Conservation (phyloP, 164 flowering plant genomes). For the Aristolochia californica region DNA sequence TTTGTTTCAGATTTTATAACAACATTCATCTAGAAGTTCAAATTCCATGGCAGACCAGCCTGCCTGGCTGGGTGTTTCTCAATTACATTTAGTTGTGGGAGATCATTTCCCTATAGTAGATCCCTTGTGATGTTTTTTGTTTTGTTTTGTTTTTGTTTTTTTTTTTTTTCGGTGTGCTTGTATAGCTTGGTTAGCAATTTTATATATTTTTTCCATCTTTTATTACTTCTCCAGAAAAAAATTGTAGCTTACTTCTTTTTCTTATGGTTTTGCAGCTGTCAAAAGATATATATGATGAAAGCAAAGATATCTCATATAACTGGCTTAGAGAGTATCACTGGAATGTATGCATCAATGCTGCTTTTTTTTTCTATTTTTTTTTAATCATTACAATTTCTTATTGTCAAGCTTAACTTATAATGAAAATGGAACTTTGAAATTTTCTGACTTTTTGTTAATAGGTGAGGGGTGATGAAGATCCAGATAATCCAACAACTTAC, state of each 20-base stretch:
- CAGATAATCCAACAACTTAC: constrained; percentile 68
- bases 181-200: neutral
- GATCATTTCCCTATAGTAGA: neutral
- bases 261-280: constrained; percentile 38
- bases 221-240: too few species aligned
- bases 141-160: too few species aligned
- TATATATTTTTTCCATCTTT: neutral
- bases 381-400: constrained; percentile 2
- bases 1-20: neutral
- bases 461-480: constrained; percentile 77
- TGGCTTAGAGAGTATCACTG: constrained; percentile 94
- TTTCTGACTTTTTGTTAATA: constrained; percentile 12
- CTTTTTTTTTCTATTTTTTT: neutral
- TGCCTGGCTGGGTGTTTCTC: neutral
- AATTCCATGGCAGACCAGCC: neutral
- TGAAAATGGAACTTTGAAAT: neutral
- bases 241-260: neutral
- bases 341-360: constrained; percentile 56
- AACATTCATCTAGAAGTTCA: neutral
- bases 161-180: neutral
- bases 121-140: neutral
- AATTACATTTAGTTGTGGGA: neutral
- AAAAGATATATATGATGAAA: constrained; percentile 74
- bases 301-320: constrained; percentile 61
- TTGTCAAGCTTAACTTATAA: neutral